Evolutionary conservation across 1,139 yeast species (phyloP), one percentile per base, ranked within the genome.

Genomic region (Nakaseomyces nivariensis): DNA sequence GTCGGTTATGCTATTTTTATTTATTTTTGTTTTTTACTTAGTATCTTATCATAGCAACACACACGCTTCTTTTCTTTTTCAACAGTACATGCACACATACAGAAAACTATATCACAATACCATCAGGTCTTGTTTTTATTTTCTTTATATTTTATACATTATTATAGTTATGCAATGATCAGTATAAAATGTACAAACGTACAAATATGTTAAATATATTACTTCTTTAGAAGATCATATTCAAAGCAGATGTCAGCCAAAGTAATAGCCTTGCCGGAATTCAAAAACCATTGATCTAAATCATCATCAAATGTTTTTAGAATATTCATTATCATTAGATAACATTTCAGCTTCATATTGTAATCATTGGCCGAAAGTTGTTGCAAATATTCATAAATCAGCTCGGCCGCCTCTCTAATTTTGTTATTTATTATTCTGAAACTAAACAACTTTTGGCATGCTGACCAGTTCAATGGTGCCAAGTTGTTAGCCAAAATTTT

Each of bases 271-370:
- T 56, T 61, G 56, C 50, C 59, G 37, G 48, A 61, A 59, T 67
- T 70, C n/a, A 78, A 55, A 26, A 79, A 59, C 85, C 85, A 81
- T 58, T 71, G 73, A 54, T 80, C 85, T 27, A 77, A 79, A 4
- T 67, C 72, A 29, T 69, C 64, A 3, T 55, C 56, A 42, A 63
- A 62, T n/a, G 62, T 59, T 10, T 57, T 52, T 41, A 64, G 48
- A 5, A 64, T 56, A 47, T 63, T 64, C 31, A 58, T 50, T 6
- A 63, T 55, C 37, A 64, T 54, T 45, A 62, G 47, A 31, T 54
- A 58, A 45, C 64, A 61, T 42, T 54, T 58, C 24, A 49, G 52
- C 46, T 55, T 59, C 5, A 50, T 46, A n/a, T 48, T 47, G 25
- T 45, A 27, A 34, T 56, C 56, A 29, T 51, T 29, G 2, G 51